Evolutionary conservation across 1,284 basidiomycete genomes (phyloP).

Genomic region (Trametes polyzona): DNA sequence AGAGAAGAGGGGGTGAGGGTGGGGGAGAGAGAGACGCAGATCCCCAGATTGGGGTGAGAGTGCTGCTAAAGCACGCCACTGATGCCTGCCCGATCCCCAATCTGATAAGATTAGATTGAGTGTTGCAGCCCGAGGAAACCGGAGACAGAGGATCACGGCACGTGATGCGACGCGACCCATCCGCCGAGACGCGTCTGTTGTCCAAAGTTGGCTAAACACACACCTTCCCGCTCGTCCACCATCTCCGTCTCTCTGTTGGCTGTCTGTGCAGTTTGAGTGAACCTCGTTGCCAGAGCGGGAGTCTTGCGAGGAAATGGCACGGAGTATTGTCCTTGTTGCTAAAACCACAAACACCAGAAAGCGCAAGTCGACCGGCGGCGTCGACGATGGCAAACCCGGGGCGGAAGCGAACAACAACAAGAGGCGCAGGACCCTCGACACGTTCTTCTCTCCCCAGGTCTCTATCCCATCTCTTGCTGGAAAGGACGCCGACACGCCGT

Average conservation of each 20-base stretch:
- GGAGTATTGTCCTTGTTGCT: constrained; percentile 11
- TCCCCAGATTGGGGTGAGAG: constrained; percentile 21
- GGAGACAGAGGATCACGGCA: constrained; percentile 8
- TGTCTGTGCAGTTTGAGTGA: neutral
- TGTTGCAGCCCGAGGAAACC: neutral
- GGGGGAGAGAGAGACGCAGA: constrained; percentile 14
- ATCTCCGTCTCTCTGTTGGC: neutral
- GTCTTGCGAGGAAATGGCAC: constrained; percentile 14
- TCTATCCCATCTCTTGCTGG: constrained; percentile 32
- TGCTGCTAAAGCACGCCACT: constrained; percentile 24
- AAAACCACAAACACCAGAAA: constrained; percentile 39
- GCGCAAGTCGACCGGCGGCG: constrained; percentile 43
- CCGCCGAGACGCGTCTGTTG: neutral
- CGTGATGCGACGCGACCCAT: constrained; percentile 22
- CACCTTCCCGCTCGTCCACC: too few species aligned
- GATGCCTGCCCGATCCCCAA: constrained; percentile 12
- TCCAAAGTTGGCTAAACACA: neutral
- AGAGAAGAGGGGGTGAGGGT: neutral
- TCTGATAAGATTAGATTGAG: constrained; percentile 9
- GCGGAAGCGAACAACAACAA: constrained; percentile 32
- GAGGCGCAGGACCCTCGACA: constrained; percentile 42
- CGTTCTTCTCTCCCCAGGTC: constrained; percentile 50
- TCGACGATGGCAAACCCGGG: constrained; percentile 35
- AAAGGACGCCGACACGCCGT: constrained; percentile 35
- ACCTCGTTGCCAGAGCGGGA: neutral